Evolutionary conservation across 2,329 filamentous ascomycete species (phyloP), one percentile per base, ranked within the genome.

Genomic region (Fusarium buharicum): DNA sequence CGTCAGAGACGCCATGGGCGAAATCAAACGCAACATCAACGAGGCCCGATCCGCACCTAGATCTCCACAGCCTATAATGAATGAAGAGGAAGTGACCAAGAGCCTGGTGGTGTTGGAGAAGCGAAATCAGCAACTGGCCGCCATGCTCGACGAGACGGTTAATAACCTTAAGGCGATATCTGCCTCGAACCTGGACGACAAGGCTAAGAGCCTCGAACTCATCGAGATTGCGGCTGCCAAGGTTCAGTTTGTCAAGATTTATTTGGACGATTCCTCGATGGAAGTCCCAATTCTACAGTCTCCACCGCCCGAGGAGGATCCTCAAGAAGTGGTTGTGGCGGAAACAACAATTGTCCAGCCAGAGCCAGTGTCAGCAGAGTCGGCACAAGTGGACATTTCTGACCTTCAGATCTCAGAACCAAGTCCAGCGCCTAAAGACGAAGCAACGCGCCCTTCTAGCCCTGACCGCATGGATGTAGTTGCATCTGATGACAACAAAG

Each of bases 1-100:
- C 0, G 86, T 95, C 7, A 85, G 91, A n/a, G 90, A 91, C 66
- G 91, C 91, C 16, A 84, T 95, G 71, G 89, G 88, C 9, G 92
- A 96, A 75, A 89, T 94, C 45, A 85, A 86, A 57, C 90, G 90
- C 69, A 93, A 92, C 64, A 86, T 93, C 28, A 88, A 91, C 62
- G 84, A 86, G 53, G 79, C 81, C 3, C 78, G 82, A 28, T 79
- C 77, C 27, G 73, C 77, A 13, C 76, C 78, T 18, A 76, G 76
- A 46, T 72, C 75, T 7, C 71, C 74, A 11, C 75, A 73, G 38
- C 73, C 75, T 36, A 62, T 76, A 2, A 68, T 76, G 2, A 68
- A 68, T 4, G 76, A 80, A 13, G 71, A 75, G 63, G 72, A 71
- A 46, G 66, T 70, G 10, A 62, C 67, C 40, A 70, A 62, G 20